A percentile compares a stretch with the other conserved stretches of the same genome.
phyloP scores from a whole-genome alignment of 495 filamentous ascomycete genomes.

The Penicillium goetzii region DNA sequence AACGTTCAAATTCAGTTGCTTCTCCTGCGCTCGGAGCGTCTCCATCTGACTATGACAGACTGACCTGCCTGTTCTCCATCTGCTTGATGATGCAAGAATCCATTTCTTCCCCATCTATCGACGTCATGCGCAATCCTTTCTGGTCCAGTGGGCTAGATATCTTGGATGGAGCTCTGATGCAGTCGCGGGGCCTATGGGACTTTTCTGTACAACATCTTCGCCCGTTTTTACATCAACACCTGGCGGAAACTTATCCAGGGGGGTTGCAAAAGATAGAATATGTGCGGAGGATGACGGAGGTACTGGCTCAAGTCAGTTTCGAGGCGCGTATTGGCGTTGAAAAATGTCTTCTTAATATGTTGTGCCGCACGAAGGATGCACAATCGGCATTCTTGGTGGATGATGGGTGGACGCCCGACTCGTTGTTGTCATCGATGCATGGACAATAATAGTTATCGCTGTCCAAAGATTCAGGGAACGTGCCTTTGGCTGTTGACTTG shows the following conservation, averaged over 20 bases:
- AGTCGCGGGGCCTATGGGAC: conserved; percentile 18
- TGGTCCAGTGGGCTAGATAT: conserved; percentile 10
- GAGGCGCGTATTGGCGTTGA: conserved; percentile 34
- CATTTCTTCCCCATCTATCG: conserved; percentile 16
- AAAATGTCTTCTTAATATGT: conserved; percentile 36
- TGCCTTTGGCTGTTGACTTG: background rate
- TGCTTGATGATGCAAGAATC: conserved; percentile 35
- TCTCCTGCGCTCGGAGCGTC: conserved; percentile 1
- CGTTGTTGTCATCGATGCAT: conserved; percentile 33
- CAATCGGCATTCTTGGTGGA: conserved; percentile 17
- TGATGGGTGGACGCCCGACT: conserved; percentile 33
- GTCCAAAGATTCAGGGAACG: background rate
- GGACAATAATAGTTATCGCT: conserved; percentile 14
- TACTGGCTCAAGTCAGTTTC: conserved; percentile 28
- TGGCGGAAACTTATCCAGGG: conserved; percentile 11
- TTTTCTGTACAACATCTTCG: conserved; percentile 25
- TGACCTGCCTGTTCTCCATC: conserved; percentile 30
- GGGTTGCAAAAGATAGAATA: conserved; percentile 27
- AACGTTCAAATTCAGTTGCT: conserved; percentile 7
- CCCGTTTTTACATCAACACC: conserved; percentile 22
- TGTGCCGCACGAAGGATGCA: conserved; percentile 20
- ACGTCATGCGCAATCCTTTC: background rate
- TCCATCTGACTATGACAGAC: conserved; percentile 23
- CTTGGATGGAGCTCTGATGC: conserved; percentile 21
- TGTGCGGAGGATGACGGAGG: conserved; percentile 26